A percentile compares a stretch with the other conserved stretches of the same genome.
Conservation (phyloP, 2,329 filamentous ascomycete species). For the Penicillium brasilianum region DNA sequence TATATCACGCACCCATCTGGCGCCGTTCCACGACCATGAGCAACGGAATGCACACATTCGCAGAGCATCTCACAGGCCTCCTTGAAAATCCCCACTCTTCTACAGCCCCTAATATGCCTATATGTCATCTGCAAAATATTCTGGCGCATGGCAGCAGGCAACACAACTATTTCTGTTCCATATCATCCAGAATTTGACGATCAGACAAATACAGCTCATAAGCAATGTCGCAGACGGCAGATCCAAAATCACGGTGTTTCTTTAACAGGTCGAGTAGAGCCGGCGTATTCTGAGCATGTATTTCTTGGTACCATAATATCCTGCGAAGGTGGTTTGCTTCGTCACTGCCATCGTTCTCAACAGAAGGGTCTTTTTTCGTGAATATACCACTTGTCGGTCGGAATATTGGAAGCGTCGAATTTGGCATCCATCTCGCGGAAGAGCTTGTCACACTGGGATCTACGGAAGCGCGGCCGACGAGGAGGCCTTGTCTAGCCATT, state of each 20-base stretch:
- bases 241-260: conserved; percentile 58
- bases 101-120: conserved; percentile 48
- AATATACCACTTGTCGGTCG: conserved; percentile 27
- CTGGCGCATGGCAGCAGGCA: conserved; percentile 47
- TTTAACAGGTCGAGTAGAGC: conserved; percentile 27
- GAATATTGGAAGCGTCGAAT: conserved; percentile 20
- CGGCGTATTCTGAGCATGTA: conserved; percentile 56
- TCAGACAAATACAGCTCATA: conserved; percentile 61
- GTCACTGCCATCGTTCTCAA: conserved; percentile 62
- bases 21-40: conserved; percentile 19
- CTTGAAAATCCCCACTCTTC: conserved; percentile 40
- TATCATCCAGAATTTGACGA: conserved; percentile 38
- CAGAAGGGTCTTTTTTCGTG: conserved; percentile 59
- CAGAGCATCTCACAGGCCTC: conserved; percentile 42
- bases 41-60: conserved; percentile 20
- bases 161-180: conserved; percentile 48
- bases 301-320: conserved; percentile 57
- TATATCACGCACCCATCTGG: conserved; percentile 12
- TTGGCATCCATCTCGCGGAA: conserved; percentile 19
- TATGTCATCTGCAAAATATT: conserved; percentile 41
- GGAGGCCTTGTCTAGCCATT: background rate
- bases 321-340: conserved; percentile 57
- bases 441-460: conserved; percentile 13
- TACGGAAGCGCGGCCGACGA: conserved; percentile 9
- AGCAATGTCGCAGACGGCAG: conserved; percentile 72